Evolutionary conservation across 495 filamentous ascomycete genomes (phyloP), one percentile per base, ranked within the genome.

Genomic region (Penicillium soppii): DNA sequence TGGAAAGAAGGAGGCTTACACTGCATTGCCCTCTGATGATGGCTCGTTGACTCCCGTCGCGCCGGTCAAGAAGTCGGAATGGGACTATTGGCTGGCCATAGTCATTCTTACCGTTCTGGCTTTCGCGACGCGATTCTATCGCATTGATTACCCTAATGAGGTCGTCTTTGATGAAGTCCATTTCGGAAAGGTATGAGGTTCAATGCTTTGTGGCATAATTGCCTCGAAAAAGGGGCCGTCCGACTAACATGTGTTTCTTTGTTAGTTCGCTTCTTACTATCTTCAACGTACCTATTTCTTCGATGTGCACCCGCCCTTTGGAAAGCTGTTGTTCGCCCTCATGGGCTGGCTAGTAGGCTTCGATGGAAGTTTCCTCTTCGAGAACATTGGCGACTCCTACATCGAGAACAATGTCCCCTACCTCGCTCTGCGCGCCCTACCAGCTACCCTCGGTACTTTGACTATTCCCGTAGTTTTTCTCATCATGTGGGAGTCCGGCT

Each of bases 401-500:
- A 91, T 97, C 61, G 82, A 83, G 29, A 96, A 99, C 78, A 92
- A 92, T 59, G 92, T 99, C 17, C 94, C 94, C 19, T 99, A 99
- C 63, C 85, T 99, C 35, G 89, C 92, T 46, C 95, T 96, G 68
- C 88, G 94, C 42, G 89, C 91, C 26, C 83, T 99, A 83, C 95
- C 94, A 10, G 94, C 94, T 37, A 77, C 92, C 29, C 82, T 97
- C 54, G 94, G 94, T 53, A 85, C 95, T 43, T 72, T 97, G 54
- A 97, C 95, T 1, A 90, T 99, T 38, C 86, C 92, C n/a, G 88
- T 92, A 16, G 85, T 90, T 13, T 99, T 94, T 70, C 66, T 95
- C 70, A 97, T 95, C 58, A 99, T 99, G 94, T 97, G 94, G 94
- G 94, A 99, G 72, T 96, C 92, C 10, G 95, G 92, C 45, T 99